Evolutionary conservation across 257 asterid genomes (phyloP).

Genomic region (Coffea eugenioides): DNA sequence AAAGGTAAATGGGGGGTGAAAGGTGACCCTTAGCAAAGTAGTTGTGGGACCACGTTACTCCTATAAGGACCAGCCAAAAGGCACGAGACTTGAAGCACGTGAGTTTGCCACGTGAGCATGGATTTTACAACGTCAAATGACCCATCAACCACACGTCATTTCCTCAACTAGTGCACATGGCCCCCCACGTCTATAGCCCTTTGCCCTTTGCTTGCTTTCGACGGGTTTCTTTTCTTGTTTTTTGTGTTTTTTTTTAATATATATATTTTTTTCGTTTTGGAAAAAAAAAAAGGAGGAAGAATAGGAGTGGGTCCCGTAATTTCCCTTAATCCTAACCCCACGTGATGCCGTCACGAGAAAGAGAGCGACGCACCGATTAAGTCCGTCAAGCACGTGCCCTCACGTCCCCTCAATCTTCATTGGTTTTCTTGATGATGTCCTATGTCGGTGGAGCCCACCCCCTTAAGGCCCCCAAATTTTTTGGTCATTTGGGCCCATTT

Average conservation of each 20-base stretch:
- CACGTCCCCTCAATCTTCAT: slow-evolving; percentile 23
- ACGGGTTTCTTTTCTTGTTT: not conserved
- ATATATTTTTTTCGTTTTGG: not conserved
- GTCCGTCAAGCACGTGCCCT: slow-evolving; percentile 38
- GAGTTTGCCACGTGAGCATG: slow-evolving; percentile 26
- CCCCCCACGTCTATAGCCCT: slow-evolving; percentile 6
- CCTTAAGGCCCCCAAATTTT: not conserved
- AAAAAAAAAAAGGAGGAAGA: not conserved
- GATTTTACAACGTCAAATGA: slow-evolving; percentile 13
- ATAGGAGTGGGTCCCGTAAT: slow-evolving; percentile 13
- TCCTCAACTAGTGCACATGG: slow-evolving; percentile 22
- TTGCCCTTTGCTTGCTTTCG: not conserved
- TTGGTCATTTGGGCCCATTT: not conserved
- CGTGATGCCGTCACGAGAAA: slow-evolving; percentile 42
- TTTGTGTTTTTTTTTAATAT: too few species aligned
- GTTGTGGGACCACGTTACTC: slow-evolving; percentile 26
- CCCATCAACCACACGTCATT: slow-evolving; percentile 28
- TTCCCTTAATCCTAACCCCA: slow-evolving; percentile 22
- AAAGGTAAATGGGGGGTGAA: not conserved
- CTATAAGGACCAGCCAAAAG: slow-evolving; percentile 26
- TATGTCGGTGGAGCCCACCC: not conserved
- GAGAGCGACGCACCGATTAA: slow-evolving; percentile 39
- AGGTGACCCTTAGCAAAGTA: slow-evolving; percentile 14
- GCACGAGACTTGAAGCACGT: slow-evolving; percentile 28
- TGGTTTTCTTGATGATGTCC: slow-evolving; percentile 17